Evolutionary conservation across 2,329 filamentous ascomycete species (phyloP).

Genomic region (Chaetomiaceae sp.): DNA sequence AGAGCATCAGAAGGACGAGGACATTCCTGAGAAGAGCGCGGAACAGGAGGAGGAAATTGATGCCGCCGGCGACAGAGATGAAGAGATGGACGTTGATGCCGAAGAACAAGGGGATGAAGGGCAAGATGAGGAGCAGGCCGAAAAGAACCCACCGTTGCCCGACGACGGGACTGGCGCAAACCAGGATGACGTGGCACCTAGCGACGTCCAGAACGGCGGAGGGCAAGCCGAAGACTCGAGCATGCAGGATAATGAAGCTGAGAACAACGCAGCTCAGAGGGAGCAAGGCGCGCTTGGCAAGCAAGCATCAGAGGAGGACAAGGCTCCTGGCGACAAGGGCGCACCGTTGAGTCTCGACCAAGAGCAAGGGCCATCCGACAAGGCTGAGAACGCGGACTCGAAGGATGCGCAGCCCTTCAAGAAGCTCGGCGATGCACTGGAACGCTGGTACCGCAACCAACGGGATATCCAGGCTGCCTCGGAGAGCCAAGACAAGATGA

Average conservation of each 20-base stretch:
- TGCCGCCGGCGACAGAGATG: slow-evolving; percentile 28
- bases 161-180: slow-evolving; percentile 47
- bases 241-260: slow-evolving; percentile 37
- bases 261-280: slow-evolving; percentile 57
- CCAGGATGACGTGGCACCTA: slow-evolving; percentile 57
- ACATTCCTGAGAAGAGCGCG: slow-evolving; percentile 39
- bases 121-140: slow-evolving; percentile 47
- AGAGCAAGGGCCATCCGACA: slow-evolving; percentile 41
- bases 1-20: slow-evolving; percentile 44
- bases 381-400: slow-evolving; percentile 37
- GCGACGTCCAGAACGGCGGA: slow-evolving; percentile 58
- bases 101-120: slow-evolving; percentile 34
- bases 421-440: slow-evolving; percentile 86
- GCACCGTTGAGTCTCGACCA: slow-evolving; percentile 42
- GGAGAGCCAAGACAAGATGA: slow-evolving; percentile 46
- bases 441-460: slow-evolving; percentile 87
- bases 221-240: slow-evolving; percentile 56
- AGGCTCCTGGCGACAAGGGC: slow-evolving; percentile 58
- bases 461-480: slow-evolving; percentile 64
- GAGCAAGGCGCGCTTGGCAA: slow-evolving; percentile 60
- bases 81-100: slow-evolving; percentile 38
- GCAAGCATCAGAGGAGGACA: slow-evolving; percentile 56
- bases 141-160: slow-evolving; percentile 34
- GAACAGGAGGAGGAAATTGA: slow-evolving; percentile 42
- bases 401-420: slow-evolving; percentile 68